Percentiles rank a stretch among this genome's conserved stretches.
These are phyloP conservation scores for Benincasa hispida DNA, from an alignment of 306 rosid genomes.

Conservation along the genomic window DNA sequence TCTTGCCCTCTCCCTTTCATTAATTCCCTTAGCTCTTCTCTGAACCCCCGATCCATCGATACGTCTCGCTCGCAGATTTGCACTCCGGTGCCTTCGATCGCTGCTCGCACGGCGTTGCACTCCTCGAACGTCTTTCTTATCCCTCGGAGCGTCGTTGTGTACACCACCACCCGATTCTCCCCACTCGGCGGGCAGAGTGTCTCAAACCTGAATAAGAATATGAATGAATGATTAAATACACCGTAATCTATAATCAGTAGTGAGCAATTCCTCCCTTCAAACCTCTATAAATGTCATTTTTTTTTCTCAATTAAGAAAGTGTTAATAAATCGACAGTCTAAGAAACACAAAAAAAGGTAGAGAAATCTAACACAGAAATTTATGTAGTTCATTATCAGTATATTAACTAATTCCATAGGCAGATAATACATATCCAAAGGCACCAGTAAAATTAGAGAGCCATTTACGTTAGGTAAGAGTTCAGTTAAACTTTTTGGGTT, in stretches of 20 bases:
- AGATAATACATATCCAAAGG: no score
- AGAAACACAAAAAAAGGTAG: no score
- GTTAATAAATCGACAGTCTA: no score
- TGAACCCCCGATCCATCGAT: slow-evolving; percentile 70
- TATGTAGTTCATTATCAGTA: no score
- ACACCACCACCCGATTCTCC: slow-evolving; percentile 63
- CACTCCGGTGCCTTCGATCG: slow-evolving; percentile 42
- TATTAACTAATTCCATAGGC: no score
- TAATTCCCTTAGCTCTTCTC: slow-evolving; percentile 41
- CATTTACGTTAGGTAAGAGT: no score
- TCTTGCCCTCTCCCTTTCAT: slow-evolving; percentile 31
- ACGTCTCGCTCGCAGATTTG: slow-evolving; percentile 69
- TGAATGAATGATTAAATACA: neutral
- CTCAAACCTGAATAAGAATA: slow-evolving; percentile 16
- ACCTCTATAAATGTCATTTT: no score
- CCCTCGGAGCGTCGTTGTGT: slow-evolving; percentile 75
- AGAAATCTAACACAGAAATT: no score
- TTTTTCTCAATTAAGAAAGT: no score
- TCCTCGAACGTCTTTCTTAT: slow-evolving; percentile 67
- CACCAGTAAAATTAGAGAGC: no score
- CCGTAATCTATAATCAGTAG: neutral
- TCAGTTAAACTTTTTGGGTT: no score
- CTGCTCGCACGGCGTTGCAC: slow-evolving; percentile 57
- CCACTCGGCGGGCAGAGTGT: slow-evolving; percentile 55
- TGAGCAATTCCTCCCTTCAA: neutral